Base-by-base conservation (phyloP, 768 basidiomycete species). In the Leccinum arenicola region DNA sequence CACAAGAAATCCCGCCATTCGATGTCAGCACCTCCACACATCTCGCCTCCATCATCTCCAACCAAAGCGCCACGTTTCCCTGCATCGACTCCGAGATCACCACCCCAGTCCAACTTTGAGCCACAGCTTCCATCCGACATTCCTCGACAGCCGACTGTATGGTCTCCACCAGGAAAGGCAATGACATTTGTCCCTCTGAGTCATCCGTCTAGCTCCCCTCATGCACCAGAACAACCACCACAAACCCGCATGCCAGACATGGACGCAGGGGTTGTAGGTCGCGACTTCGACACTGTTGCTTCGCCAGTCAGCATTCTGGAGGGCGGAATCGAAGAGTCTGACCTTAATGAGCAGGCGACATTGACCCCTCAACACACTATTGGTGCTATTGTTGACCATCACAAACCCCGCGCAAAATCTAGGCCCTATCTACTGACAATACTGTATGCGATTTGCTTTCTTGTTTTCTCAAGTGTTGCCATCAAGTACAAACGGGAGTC, bases 401-500 rank as follows among this genome's bases (percentile, higher is more conserved):
- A 52, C 19, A 63, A 47, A 23, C 64, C 52, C 27, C 67, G 63
- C 21, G 31, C 54, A 27, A 63, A 64, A 36, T 59, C 65, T 55
- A 61, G 58, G 55, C 66, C 73, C 27, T 64, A 75, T 60, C 57
- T 83, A 45, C 52, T 79, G 14, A 79, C 79, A n/a, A 27, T 84
- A n/a, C 21, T 88, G 49, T 64, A 74, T 54, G 58, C 77, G 59
- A 56, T 77, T 6, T 60, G 79, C 29, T 60, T 76, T 10, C 58
- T 80, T 23, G 67, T 73, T 17, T 62, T 73, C 19, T 73, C 71
- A 14, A 73, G 71, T 60, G 62, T 73, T 23, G 61, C 78, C 19
- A 63, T 78, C 65, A 77, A 77, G 17, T 89, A 84, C 77, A 92
- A 91, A 74, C 59, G 64, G 12, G 84, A 88, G 64, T 91, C 91